A percentile compares a stretch with the other conserved stretches of the same genome.
Evolutionary conservation across 2,329 filamentous ascomycete genomes (phyloP).

Genomic region (Pseudogymnoascus sp.): DNA sequence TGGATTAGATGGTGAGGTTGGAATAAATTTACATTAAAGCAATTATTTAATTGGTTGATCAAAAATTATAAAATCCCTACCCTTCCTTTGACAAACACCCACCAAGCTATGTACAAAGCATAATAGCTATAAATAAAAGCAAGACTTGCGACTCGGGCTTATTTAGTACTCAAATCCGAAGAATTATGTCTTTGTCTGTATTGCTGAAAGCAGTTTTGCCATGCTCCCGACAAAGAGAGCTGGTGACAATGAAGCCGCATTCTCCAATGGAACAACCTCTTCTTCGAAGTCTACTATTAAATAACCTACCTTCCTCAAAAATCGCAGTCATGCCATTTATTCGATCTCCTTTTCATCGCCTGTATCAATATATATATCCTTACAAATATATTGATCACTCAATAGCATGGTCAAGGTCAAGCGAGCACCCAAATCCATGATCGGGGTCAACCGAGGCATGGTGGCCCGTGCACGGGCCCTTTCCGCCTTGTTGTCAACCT

Average conservation of each 20-base stretch:
- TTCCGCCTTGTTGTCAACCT: background rate
- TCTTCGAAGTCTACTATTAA: background rate
- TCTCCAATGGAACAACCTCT: background rate
- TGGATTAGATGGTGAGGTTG: background rate
- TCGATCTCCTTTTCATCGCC: background rate
- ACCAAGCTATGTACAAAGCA: background rate
- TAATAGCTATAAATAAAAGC: background rate
- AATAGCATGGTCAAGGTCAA: background rate
- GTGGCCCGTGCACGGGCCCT: slow-evolving; percentile 5
- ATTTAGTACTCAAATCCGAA: background rate
- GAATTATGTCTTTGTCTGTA: background rate
- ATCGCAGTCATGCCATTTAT: background rate
- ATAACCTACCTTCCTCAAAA: background rate
- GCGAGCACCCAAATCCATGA: slow-evolving; percentile 5
- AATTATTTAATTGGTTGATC: background rate
- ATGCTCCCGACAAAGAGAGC: background rate
- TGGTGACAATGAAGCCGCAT: background rate
- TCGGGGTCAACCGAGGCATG: slow-evolving; percentile 5
- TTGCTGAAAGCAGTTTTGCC: background rate
- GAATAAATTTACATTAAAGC: background rate
- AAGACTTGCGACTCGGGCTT: background rate
- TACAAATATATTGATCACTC: background rate
- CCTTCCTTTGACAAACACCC: background rate
- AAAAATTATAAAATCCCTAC: background rate
- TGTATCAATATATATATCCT: background rate